Evolutionary conservation across 768 basidiomycete species (phyloP).

Genomic region (Rhodosporidiobolus sp.): DNA sequence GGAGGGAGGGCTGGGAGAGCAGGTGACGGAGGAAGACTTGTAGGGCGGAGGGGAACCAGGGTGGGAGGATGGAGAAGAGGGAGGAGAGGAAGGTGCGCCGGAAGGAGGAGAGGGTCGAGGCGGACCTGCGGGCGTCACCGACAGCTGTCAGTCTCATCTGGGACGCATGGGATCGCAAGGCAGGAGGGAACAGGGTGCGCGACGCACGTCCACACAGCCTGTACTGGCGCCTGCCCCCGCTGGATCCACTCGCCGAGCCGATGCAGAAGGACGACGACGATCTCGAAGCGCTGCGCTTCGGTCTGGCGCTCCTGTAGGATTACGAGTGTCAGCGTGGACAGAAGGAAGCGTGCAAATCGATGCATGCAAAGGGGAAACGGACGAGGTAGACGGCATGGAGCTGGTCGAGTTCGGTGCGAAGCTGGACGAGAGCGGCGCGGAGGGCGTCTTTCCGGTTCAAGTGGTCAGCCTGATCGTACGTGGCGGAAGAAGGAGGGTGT

Average conservation of each 20-base stretch:
- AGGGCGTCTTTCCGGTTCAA: too few species aligned
- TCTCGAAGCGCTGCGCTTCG: background rate
- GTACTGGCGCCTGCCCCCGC: constrained; percentile 25
- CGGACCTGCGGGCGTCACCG: background rate
- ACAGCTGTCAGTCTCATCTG: background rate
- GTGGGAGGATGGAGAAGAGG: constrained; percentile 29
- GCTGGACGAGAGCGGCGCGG: too few species aligned
- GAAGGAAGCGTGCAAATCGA: too few species aligned
- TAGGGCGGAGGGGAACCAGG: constrained; percentile 21
- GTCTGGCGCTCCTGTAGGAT: background rate
- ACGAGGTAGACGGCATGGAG: background rate
- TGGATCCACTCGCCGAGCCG: constrained; percentile 13
- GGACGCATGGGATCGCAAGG: background rate
- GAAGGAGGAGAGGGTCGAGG: background rate
- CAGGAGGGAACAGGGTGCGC: background rate
- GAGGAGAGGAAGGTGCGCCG: constrained; percentile 34
- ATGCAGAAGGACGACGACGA: constrained; percentile 21
- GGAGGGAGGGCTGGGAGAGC: constrained; percentile 9
- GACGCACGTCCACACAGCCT: constrained; percentile 20
- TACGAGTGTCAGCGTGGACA: background rate
- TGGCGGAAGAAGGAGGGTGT: background rate
- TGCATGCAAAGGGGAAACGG: too few species aligned
- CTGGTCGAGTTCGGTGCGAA: too few species aligned
- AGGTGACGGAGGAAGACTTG: constrained; percentile 26
- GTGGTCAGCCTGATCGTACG: too few species aligned